Conservation (phyloP, 805 yeast genomes). For the Hanseniaspora thailandica region DNA sequence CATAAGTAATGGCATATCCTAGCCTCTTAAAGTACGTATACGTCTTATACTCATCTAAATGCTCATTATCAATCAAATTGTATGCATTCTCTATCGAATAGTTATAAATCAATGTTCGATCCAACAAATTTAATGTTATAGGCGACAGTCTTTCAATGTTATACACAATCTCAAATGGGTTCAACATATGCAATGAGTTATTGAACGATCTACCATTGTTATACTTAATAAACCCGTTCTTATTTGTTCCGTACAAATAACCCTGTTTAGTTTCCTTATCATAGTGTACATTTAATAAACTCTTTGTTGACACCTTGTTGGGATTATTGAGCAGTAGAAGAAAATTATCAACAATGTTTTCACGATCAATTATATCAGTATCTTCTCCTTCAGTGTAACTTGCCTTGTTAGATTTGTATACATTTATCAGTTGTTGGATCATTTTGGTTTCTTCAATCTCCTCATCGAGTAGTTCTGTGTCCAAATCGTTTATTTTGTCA, state of each 20-base stretch:
- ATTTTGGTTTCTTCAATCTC: background rate
- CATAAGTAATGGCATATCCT: background rate
- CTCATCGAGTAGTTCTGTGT: background rate
- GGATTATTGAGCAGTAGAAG: background rate
- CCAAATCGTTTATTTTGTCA: background rate
- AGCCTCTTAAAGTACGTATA: conserved; percentile 6
- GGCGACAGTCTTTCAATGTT: conserved; percentile 11
- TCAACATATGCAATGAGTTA: conserved; percentile 1
- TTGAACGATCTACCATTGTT: conserved; percentile 10
- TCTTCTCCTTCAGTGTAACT: background rate
- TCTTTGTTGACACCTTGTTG: background rate
- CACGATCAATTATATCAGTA: background rate
- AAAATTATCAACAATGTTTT: background rate
- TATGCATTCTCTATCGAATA: conserved; percentile 9
- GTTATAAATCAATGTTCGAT: background rate
- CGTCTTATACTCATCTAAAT: conserved; percentile 1
- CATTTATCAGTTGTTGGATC: background rate
- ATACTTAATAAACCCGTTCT: conserved; percentile 6
- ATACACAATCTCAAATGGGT: conserved; percentile 10
- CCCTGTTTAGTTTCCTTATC: background rate
- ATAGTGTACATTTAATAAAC: background rate
- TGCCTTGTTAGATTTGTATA: background rate
- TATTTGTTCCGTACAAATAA: background rate
- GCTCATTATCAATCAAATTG: background rate
- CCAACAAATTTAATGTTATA: background rate